Percentiles rank a stretch among this genome's conserved stretches.
Evolutionary conservation across 2,329 filamentous ascomycete genomes (phyloP).

Genomic region (Colletotrichum abscissum): DNA sequence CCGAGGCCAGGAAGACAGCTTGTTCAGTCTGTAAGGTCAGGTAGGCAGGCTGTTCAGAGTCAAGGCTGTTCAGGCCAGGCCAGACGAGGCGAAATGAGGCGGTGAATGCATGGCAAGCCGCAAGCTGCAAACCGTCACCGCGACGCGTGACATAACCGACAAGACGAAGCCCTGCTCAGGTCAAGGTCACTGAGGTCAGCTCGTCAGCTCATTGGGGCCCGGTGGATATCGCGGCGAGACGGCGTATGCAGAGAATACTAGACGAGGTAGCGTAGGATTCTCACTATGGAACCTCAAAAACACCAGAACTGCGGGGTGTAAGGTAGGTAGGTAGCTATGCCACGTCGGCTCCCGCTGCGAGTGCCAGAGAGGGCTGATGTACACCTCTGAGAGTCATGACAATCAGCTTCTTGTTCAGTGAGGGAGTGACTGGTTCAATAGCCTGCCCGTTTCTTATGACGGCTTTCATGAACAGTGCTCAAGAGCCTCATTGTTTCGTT

Average conservation of each 20-base stretch:
- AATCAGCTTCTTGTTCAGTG: not conserved
- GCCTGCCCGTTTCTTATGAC: not conserved
- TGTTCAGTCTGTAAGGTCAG: too few relatives aligned
- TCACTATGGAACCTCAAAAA: constrained; percentile 1
- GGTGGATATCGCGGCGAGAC: not conserved
- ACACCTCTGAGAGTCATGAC: not conserved
- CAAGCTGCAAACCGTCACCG: not conserved
- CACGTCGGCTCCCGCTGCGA: not conserved
- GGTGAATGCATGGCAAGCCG: constrained; percentile 7
- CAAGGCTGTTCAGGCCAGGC: not conserved
- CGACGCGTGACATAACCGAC: constrained; percentile 1
- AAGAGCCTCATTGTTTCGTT: not conserved
- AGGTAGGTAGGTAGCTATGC: not conserved
- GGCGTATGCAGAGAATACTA: not conserved
- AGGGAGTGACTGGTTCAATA: not conserved
- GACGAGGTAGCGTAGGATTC: constrained; percentile 19
- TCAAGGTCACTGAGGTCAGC: not conserved
- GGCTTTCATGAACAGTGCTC: not conserved
- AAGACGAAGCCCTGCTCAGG: constrained; percentile 6
- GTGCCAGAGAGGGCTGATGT: not conserved
- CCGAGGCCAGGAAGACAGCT: not conserved
- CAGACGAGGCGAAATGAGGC: constrained; percentile 14
- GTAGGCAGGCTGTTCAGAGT: not conserved
- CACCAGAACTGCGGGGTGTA: not conserved
- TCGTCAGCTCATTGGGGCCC: not conserved